These are phyloP conservation scores for Pleurotus tuoliensis DNA, from an alignment of 768 basidiomycete species.

Conservation along the genomic window DNA sequence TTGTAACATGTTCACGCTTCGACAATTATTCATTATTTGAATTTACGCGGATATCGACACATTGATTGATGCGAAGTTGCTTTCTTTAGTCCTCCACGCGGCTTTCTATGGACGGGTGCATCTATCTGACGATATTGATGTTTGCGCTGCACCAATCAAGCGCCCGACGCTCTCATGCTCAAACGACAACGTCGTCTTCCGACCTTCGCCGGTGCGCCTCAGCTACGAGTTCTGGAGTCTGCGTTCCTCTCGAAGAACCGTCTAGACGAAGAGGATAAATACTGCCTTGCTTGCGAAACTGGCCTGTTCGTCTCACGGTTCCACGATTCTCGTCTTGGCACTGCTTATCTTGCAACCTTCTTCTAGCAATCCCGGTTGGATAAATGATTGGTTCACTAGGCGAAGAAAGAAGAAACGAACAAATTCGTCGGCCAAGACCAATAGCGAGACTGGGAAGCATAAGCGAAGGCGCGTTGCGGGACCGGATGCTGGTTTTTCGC, in stretches of 20 bases:
- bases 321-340: neutral
- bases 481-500: neutral
- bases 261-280: neutral
- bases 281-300: neutral
- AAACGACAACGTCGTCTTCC: neutral
- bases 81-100: neutral
- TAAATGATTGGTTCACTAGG: neutral
- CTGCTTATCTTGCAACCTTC: neutral
- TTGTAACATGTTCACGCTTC: too few relatives aligned
- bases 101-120: neutral
- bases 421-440: neutral
- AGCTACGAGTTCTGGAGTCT: neutral
- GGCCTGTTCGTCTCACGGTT: conserved; percentile 1
- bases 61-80: neutral
- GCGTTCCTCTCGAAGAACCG: neutral
- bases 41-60: too few relatives aligned
- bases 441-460: neutral
- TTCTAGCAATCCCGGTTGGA: neutral
- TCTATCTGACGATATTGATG: too few relatives aligned
- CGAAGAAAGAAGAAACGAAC: neutral
- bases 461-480: neutral
- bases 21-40: too few relatives aligned
- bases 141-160: too few relatives aligned
- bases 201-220: neutral
- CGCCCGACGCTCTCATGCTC: too few relatives aligned